A percentile compares a stretch with the other conserved stretches of the same genome.
Conservation (phyloP, 352 stramenopile species). For the Phytopythium helicoides region DNA sequence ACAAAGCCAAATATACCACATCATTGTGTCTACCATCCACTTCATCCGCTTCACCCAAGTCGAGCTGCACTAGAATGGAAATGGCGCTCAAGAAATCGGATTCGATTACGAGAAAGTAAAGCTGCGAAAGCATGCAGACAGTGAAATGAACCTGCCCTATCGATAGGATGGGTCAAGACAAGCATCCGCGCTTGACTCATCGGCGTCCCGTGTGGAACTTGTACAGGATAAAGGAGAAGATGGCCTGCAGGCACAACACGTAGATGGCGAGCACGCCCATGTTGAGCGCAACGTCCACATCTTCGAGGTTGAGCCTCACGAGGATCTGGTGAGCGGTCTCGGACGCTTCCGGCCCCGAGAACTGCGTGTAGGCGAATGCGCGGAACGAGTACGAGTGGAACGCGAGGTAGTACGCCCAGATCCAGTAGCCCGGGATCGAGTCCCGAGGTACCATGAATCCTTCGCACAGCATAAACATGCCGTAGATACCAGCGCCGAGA, state of each 20-base stretch:
- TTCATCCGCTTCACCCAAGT: no score
- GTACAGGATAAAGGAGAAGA: slow-evolving; percentile 50
- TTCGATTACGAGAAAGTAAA: no score
- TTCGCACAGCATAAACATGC: slow-evolving; percentile 87
- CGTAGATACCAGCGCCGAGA: slow-evolving; percentile 72
- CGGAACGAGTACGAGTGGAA: slow-evolving; percentile 89
- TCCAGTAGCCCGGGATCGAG: slow-evolving; percentile 71
- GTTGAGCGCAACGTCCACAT: slow-evolving; percentile 45
- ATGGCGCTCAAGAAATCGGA: no score
- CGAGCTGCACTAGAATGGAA: no score
- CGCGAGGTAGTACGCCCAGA: slow-evolving; percentile 83
- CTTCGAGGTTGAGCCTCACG: slow-evolving; percentile 45
- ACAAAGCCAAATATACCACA: no score
- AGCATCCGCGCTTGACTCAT: no score
- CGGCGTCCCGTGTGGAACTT: slow-evolving; percentile 58
- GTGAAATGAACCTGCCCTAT: no score
- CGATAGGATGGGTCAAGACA: no score
- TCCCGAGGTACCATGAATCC: slow-evolving; percentile 74
- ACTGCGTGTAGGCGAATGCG: slow-evolving; percentile 84
- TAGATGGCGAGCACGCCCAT: slow-evolving; percentile 47
- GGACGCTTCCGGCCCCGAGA: slow-evolving; percentile 24
- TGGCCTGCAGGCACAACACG: slow-evolving; percentile 20
- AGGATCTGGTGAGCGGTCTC: slow-evolving; percentile 25
- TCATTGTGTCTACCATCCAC: no score
- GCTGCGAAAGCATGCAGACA: no score